phyloP scores from a whole-genome alignment of 2,329 filamentous ascomycete species.

The Nannizzia gypsea region DNA sequence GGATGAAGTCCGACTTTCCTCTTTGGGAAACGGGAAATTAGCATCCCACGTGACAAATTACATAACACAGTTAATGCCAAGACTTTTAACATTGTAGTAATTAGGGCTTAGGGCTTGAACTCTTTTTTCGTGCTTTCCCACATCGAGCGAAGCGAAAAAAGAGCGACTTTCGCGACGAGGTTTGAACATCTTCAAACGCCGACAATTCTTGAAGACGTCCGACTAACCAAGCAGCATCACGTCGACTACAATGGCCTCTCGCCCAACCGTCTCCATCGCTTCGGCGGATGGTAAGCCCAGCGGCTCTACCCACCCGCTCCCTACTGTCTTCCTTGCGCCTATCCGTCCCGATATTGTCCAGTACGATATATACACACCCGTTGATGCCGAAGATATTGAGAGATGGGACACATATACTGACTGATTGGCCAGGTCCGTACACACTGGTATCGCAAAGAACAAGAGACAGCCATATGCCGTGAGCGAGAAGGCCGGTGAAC shows the following conservation, averaged over 20 bases:
- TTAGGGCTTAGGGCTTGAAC: constrained; percentile 29
- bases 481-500: constrained; percentile 99
- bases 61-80: background rate
- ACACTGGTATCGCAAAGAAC: constrained; percentile 99
- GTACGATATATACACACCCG: constrained; percentile 41
- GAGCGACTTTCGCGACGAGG: background rate
- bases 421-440: constrained; percentile 48
- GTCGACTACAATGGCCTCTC: constrained; percentile 66
- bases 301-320: constrained; percentile 80
- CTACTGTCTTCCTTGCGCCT: constrained; percentile 90
- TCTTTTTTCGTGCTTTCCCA: constrained; percentile 17
- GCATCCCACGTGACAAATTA: background rate
- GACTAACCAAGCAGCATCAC: constrained; percentile 22
- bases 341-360: constrained; percentile 99
- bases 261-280: constrained; percentile 96
- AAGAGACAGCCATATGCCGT: constrained; percentile 99
- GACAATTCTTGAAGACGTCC: background rate
- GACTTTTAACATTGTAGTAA: constrained; percentile 5
- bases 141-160: constrained; percentile 32
- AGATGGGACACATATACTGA: background rate
- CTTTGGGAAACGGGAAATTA: background rate
- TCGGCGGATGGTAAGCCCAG: constrained; percentile 88
- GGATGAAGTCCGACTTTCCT: background rate
- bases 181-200: constrained; percentile 1
- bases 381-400: background rate